phyloP scores from a whole-genome alignment of 2,329 filamentous ascomycete species.

The Penicillium sp. region DNA sequence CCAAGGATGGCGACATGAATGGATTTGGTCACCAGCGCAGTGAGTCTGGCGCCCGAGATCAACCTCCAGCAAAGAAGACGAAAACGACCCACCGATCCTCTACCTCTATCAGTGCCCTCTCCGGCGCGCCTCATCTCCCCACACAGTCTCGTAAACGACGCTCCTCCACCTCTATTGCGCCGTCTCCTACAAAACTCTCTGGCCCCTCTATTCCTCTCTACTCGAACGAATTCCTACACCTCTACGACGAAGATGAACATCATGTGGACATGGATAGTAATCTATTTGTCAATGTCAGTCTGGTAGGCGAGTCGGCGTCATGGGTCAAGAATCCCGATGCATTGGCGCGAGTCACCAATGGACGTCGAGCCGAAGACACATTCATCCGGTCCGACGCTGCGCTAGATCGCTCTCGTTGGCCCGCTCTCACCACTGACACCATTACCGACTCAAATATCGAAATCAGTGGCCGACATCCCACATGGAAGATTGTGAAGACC shows the following conservation, averaged over 20 bases:
- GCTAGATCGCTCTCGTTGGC: conserved; percentile 56
- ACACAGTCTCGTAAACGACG: conserved; percentile 61
- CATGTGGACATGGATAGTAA: conserved; percentile 67
- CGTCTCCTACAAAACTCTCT: conserved; percentile 70
- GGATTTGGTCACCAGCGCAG: conserved; percentile 59
- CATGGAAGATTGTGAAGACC: conserved; percentile 64
- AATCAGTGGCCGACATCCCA: conserved; percentile 59
- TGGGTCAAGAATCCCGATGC: conserved; percentile 77
- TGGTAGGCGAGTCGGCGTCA: conserved; percentile 71
- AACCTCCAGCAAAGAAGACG: conserved; percentile 70
- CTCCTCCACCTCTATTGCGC: conserved; percentile 61
- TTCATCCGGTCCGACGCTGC: conserved; percentile 63
- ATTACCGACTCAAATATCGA: conserved; percentile 51
- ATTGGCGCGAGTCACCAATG: conserved; percentile 67
- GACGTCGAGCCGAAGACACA: conserved; percentile 63
- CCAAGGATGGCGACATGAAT: conserved; percentile 59
- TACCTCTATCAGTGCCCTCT: conserved; percentile 71
- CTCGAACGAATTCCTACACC: conserved; percentile 71
- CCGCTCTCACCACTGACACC: conserved; percentile 53
- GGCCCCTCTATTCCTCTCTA: conserved; percentile 67
- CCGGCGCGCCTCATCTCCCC: conserved; percentile 64
- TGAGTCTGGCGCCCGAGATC: conserved; percentile 53
- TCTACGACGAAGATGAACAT: conserved; percentile 66
- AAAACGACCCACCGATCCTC: conserved; percentile 81
- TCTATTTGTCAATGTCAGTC: conserved; percentile 71